phyloP scores from a whole-genome alignment of 2,329 filamentous ascomycete genomes.

The Xylariaceae sp. region DNA sequence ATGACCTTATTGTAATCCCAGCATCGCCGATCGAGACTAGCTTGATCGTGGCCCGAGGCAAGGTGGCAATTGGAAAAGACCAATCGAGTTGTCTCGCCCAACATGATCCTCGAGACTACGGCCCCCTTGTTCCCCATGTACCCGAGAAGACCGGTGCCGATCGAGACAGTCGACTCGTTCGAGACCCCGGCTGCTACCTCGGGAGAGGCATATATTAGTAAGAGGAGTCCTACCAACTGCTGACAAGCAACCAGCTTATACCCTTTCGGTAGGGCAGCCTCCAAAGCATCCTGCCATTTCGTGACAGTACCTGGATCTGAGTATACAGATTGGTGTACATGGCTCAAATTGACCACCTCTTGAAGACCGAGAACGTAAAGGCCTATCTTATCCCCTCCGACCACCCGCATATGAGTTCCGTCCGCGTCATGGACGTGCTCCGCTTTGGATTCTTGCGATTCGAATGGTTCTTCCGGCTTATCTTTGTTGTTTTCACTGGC shows the following conservation, averaged over 20 bases:
- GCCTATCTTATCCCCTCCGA: conserved; percentile 65
- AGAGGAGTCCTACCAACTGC: conserved; percentile 78
- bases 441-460: not conserved
- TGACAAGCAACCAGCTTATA: conserved; percentile 75
- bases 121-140: conserved; percentile 97
- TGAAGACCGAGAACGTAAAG: conserved; percentile 89
- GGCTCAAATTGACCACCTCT: conserved; percentile 82
- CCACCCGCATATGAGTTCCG: conserved; percentile 39
- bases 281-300: conserved; percentile 75
- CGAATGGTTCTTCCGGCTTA: not conserved
- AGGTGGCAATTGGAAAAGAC: conserved; percentile 91
- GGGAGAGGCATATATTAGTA: conserved; percentile 81
- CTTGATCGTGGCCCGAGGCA: conserved; percentile 75
- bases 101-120: conserved; percentile 70
- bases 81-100: conserved; percentile 84
- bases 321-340: conserved; percentile 72
- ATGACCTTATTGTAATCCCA: conserved; percentile 84
- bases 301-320: conserved; percentile 65
- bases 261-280: conserved; percentile 66
- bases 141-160: conserved; percentile 85
- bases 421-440: conserved; percentile 36
- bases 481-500: conserved; percentile 14
- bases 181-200: conserved; percentile 68
- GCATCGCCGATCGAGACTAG: conserved; percentile 73
- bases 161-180: conserved; percentile 73